Evolutionary conservation across 805 yeast genomes (phyloP).

Genomic region (Metschnikowia anglica): DNA sequence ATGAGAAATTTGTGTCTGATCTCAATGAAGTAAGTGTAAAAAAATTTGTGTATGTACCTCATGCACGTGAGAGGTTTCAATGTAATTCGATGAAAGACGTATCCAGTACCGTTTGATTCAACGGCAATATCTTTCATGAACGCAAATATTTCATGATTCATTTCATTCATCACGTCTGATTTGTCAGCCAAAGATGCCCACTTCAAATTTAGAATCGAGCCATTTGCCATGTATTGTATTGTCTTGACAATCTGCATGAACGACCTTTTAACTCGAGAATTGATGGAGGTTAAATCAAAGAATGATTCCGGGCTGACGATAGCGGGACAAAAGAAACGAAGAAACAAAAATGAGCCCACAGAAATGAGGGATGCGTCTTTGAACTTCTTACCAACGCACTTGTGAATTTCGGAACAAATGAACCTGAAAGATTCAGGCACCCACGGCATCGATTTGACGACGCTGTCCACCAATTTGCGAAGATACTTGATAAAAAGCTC

Average conservation of each 20-base stretch:
- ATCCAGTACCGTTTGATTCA: conserved; percentile 12
- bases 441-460: conserved; percentile 50
- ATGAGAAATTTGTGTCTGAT: conserved; percentile 32
- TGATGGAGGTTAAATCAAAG: conserved; percentile 30
- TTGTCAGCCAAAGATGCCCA: conserved; percentile 54
- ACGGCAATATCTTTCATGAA: conserved; percentile 31
- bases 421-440: conserved; percentile 73
- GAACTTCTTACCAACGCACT: conserved; percentile 57
- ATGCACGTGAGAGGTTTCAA: conserved; percentile 38
- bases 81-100: conserved; percentile 28
- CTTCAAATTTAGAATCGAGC: conserved; percentile 62
- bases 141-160: conserved; percentile 29
- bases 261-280: conserved; percentile 54
- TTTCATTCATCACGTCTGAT: conserved; percentile 36
- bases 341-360: conserved; percentile 82
- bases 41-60: conserved; percentile 41
- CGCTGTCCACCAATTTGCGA: conserved; percentile 54
- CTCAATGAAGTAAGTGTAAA: conserved; percentile 34
- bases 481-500: conserved; percentile 56
- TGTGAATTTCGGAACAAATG: conserved; percentile 65
- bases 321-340: conserved; percentile 83
- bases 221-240: conserved; percentile 84
- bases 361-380: conserved; percentile 62
- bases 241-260: conserved; percentile 79
- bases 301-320: conserved; percentile 80